phyloP scores from a whole-genome alignment of 2,329 filamentous ascomycete species.

The Beauveria medogensis region DNA sequence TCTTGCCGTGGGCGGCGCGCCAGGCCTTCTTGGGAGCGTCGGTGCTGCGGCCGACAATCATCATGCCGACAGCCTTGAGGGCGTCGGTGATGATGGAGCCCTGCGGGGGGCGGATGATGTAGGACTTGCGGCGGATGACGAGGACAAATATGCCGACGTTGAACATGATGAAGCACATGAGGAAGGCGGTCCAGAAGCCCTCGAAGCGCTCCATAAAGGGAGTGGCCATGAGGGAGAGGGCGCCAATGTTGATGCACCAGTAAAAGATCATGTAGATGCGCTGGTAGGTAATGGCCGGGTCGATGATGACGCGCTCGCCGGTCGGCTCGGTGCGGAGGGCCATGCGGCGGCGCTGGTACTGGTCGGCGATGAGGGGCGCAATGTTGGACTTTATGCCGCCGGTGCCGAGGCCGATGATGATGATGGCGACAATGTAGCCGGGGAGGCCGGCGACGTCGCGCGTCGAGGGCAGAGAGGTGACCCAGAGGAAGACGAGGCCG shows the following conservation, averaged over 20 bases:
- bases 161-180: slow-evolving; percentile 53
- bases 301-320: slow-evolving; percentile 56
- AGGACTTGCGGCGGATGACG: slow-evolving; percentile 36
- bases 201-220: slow-evolving; percentile 59
- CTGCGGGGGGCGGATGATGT: slow-evolving; percentile 45
- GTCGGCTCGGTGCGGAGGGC: slow-evolving; percentile 38
- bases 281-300: slow-evolving; percentile 58
- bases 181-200: slow-evolving; percentile 60
- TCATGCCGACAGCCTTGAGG: slow-evolving; percentile 41
- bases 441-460: slow-evolving; percentile 35
- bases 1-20: slow-evolving; percentile 43
- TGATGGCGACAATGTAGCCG: slow-evolving; percentile 45
- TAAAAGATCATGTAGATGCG: slow-evolving; percentile 71
- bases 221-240: slow-evolving; percentile 58
- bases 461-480: slow-evolving; percentile 36
- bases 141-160: slow-evolving; percentile 48
- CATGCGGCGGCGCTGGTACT: slow-evolving; percentile 49
- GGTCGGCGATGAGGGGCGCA: slow-evolving; percentile 53
- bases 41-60: slow-evolving; percentile 33
- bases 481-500: slow-evolving; percentile 46
- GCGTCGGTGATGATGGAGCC: slow-evolving; percentile 59
- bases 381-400: slow-evolving; percentile 64
- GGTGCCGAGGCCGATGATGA: slow-evolving; percentile 58
- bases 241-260: slow-evolving; percentile 65
- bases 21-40: slow-evolving; percentile 61